Conservation (phyloP, 176 grass and related monocot species). For the Ampelocalamus luodianensis region DNA sequence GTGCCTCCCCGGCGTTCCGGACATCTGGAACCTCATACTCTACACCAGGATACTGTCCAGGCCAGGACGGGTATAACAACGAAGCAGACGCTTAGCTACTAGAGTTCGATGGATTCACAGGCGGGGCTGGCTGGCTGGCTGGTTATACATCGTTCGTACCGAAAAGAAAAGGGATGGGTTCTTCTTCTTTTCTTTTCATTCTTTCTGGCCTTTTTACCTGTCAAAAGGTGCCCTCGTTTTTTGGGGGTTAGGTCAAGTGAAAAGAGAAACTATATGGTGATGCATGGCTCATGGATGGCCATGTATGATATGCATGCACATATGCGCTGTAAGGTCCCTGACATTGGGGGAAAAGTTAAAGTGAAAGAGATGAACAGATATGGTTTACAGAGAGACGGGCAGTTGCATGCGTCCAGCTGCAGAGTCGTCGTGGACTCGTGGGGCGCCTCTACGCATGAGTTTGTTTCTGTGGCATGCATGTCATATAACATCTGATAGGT, state of each 20-base stretch:
- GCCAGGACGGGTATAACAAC: not conserved
- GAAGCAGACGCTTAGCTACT: not conserved
- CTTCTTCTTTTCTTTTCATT: constrained; percentile 34
- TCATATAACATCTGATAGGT: not conserved
- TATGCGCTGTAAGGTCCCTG: constrained; percentile 34
- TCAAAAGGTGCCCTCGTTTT: constrained; percentile 32
- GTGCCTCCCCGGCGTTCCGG: constrained; percentile 93
- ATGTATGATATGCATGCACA: constrained; percentile 12
- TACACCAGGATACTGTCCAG: constrained; percentile 82
- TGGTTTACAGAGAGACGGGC: constrained; percentile 43
- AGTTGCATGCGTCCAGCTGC: constrained; percentile 29
- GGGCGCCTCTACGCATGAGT: not conserved
- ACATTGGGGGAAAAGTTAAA: constrained; percentile 34
- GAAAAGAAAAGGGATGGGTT: constrained; percentile 29
- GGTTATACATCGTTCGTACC: constrained; percentile 12
- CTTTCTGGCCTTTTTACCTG: constrained; percentile 41
- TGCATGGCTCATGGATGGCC: not conserved
- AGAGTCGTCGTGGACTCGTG: not conserved
- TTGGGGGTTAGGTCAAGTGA: constrained; percentile 48
- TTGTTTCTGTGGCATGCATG: not conserved
- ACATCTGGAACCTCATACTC: constrained; percentile 83
- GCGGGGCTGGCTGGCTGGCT: not conserved
- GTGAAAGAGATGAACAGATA: constrained; percentile 34
- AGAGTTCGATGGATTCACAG: not conserved
- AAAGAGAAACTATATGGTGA: constrained; percentile 37